Evolutionary conservation across 176 grass and related monocot genomes (phyloP), one percentile per base, ranked within the genome.

Genomic region (Canna indica): DNA sequence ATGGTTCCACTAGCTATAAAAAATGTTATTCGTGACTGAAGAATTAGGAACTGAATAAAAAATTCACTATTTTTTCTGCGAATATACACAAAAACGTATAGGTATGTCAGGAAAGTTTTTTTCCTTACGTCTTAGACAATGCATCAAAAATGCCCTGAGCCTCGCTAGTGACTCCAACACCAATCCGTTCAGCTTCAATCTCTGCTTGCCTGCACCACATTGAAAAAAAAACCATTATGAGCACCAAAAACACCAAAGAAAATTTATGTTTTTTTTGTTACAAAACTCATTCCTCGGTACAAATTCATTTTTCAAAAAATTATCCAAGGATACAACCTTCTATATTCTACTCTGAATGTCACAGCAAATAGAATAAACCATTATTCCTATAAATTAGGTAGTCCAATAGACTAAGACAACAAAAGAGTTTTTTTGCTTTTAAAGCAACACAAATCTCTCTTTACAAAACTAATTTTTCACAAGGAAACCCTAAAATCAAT

Each of bases 131-230:
- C 75, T 99, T 99, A 34, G 89, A 80, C 68, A 99, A 64, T 70
- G 89, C 94, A 88, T 99, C 86, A 63, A 93, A 99, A 82, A 99
- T 85, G 74, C 78, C 79, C 86, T 99, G 94, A 85, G 86, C 94
- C 69, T 99, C 84, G 36, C 84, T 44, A 70, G 94, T 99, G 65
- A 99, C 89, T 80, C 86, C 94, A 8, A 93, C 86, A 24, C 94
- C 94, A 77, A 99, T 93, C 83, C 86, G 81, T 78, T 87, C 94
- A 0, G 89, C 89, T 76, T 88, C 94, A 71, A 85, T 82, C 79
- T 93, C 89, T 65, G 94, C 94, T 84, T 99, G 94, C 42, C 89
- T 99, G 56, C 68, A 70, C 44, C 73, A 39, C 38, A 83, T 74
- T 59, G 67, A 39, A 67, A 28, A 65, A 31, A 73, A 69, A 58